Evolutionary conservation across 2,329 filamentous ascomycete species (phyloP).

Genomic region (Penicillium sp.): DNA sequence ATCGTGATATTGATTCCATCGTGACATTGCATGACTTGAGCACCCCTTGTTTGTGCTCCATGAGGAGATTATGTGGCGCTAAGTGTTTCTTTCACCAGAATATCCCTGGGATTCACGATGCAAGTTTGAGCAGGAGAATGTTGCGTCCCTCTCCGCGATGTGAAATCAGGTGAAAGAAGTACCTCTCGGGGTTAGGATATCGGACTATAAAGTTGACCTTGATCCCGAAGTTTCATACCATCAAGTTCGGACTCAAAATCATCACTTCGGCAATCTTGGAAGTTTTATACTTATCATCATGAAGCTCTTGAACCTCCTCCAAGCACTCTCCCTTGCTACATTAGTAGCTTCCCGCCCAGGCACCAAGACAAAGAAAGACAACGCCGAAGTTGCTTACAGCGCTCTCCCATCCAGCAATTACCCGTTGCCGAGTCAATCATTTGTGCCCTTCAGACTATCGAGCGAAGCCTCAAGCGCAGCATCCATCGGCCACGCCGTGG

Average conservation of each 20-base stretch:
- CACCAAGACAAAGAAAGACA: neutral
- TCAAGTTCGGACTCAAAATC: neutral
- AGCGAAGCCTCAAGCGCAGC: neutral
- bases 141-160: neutral
- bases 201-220: neutral
- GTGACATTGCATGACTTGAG: neutral
- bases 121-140: neutral
- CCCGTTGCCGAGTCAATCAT: neutral
- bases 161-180: neutral
- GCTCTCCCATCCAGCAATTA: neutral
- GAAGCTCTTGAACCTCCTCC: neutral
- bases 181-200: neutral
- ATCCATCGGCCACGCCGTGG: slow-evolving; percentile 32
- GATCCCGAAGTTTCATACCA: neutral
- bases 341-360: neutral
- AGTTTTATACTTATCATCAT: neutral
- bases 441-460: neutral
- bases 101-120: neutral
- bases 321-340: neutral
- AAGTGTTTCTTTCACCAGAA: neutral
- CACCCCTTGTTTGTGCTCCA: neutral
- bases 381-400: neutral
- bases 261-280: neutral
- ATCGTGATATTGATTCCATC: neutral
- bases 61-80: neutral